Evolutionary conservation across 108 stramenopile genomes (phyloP), one percentile per base, ranked within the genome.

Genomic region (Nitzschia sp.): DNA sequence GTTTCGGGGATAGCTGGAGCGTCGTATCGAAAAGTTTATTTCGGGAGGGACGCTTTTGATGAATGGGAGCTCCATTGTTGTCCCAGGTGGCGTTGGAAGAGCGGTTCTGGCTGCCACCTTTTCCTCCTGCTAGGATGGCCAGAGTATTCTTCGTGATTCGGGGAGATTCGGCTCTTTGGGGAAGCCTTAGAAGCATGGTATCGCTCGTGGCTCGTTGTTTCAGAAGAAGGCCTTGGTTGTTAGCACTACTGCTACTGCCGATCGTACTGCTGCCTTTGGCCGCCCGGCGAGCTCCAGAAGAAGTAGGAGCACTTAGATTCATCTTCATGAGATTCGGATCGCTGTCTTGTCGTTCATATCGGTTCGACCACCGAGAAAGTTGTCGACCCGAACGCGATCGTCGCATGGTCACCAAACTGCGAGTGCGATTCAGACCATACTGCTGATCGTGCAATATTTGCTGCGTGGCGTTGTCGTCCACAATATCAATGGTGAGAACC

Each of bases 321-420:
- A 50, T 50, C 48, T 11, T 50, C 48, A 50, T 50, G 19, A 50
- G 48, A n/a, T 50, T 50, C 16, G 48, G 48, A 50, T 50, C 48
- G 21, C 48, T 50, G 48, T 50, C 48, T 21, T 50, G 8, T 50
- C 48, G 48, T 50, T 50, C 19, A 21, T 50, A 50, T 16, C 4
- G 8, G 48, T n/a, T 21, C 4, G 48, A 16, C 48, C 48, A 50
- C 5, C 48, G 48, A 50, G 48, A 50, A 11, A 50, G 19, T 50
- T 50, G 48, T 50, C 48, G 48, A 4, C 48, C 48, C 21, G 48
- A 50, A 22, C 48, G 48, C 19, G 8, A n/a, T 4, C 48, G 48
- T 4, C 48, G 48, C 48, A 50, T 19, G 9, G 48, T 19, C 16
- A 50, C 48, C 21, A 50, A 50, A 21, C 48, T 50, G 13, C 48